Evolutionary conservation across 257 asterid genomes (phyloP).

Genomic region (Solanum appendiculatum): DNA sequence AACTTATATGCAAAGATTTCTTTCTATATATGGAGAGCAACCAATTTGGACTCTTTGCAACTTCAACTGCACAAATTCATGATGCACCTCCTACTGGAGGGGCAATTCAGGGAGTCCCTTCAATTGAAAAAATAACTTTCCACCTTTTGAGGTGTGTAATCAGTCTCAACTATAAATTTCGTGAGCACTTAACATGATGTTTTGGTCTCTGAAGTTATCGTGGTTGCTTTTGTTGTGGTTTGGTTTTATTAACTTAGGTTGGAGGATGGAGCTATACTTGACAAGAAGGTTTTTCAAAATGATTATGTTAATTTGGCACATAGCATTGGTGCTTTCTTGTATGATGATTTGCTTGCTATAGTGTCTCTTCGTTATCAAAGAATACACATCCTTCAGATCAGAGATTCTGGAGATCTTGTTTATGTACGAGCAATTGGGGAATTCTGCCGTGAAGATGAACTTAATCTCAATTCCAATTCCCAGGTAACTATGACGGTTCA

Average conservation of each 20-base stretch:
- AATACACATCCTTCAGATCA: constrained; percentile 90
- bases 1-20: constrained; percentile 92
- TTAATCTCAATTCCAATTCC: constrained; percentile 65
- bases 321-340: constrained; percentile 82
- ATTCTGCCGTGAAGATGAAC: constrained; percentile 91
- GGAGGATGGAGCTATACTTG: constrained; percentile 87
- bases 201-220: background rate
- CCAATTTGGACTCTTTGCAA: constrained; percentile 82
- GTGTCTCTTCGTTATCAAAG: constrained; percentile 91
- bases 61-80: constrained; percentile 82
- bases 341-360: constrained; percentile 88
- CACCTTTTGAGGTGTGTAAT: constrained; percentile 80
- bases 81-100: constrained; percentile 88
- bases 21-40: constrained; percentile 67
- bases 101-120: constrained; percentile 85
- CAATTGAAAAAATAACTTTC: constrained; percentile 80
- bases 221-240: constrained; percentile 10
- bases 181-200: background rate
- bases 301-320: constrained; percentile 90
- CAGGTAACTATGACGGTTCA: constrained; percentile 83
- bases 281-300: constrained; percentile 72
- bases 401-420: constrained; percentile 90
- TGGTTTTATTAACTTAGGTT: constrained; percentile 36
- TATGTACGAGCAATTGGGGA: constrained; percentile 80
- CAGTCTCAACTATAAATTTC: constrained; percentile 7